A percentile compares a stretch with the other conserved stretches of the same genome.
Evolutionary conservation across 305 asterid species (phyloP).

Genomic region (Stenogyne calaminthoides): DNA sequence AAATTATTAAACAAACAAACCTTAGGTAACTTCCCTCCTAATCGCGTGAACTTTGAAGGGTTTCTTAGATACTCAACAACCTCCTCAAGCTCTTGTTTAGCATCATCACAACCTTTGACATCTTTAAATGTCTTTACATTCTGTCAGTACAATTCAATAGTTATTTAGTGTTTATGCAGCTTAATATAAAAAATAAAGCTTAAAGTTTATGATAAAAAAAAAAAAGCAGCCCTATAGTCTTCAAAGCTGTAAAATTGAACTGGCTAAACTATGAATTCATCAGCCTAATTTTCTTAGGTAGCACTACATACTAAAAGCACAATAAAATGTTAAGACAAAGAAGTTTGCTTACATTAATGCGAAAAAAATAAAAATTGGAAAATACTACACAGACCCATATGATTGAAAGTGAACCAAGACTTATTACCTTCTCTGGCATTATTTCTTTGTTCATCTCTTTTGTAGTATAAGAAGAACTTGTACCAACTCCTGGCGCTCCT

Average conservation of each 20-base stretch:
- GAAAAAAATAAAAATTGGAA: constrained; percentile 1
- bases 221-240: background rate
- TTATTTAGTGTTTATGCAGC: constrained; percentile 16
- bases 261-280: constrained; percentile 7
- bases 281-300: background rate
- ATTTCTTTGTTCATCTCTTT: constrained; percentile 89
- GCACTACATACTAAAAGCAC: constrained; percentile 16
- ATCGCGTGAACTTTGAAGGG: constrained; percentile 92
- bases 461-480: constrained; percentile 86
- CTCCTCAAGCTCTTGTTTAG: constrained; percentile 99
- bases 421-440: constrained; percentile 80
- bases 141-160: constrained; percentile 48
- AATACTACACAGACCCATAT: background rate
- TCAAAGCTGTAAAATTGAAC: background rate
- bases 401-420: constrained; percentile 11
- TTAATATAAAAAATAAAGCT: constrained; percentile 13
- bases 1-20: constrained; percentile 57
- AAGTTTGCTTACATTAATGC: background rate
- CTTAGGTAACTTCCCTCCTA: constrained; percentile 99
- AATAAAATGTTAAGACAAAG: background rate
- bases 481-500: constrained; percentile 93
- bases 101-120: constrained; percentile 99
- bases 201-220: constrained; percentile 13
- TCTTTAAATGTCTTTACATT: constrained; percentile 97
- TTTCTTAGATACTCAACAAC: constrained; percentile 93